These are phyloP conservation scores for Alliaria petiolata DNA, from an alignment of 345 rosid genomes.

Conservation along the genomic window DNA sequence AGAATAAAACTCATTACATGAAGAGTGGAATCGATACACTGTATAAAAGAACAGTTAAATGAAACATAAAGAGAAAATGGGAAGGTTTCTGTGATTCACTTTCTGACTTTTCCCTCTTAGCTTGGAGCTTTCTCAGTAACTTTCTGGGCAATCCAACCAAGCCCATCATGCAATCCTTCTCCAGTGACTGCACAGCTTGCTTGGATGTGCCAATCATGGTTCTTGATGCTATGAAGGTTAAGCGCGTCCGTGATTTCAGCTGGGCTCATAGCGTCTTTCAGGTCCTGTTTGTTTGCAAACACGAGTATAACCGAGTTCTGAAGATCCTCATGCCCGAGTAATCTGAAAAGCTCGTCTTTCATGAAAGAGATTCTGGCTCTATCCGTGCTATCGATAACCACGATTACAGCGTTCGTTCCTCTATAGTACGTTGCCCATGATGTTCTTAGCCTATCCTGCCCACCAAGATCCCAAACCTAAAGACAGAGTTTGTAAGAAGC, in stretches of 20 bases:
- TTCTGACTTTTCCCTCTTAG: conserved; percentile 8
- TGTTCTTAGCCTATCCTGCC: conserved; percentile 84
- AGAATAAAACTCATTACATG: background rate
- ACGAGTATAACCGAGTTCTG: conserved; percentile 71
- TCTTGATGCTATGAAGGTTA: conserved; percentile 85
- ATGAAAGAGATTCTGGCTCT: conserved; percentile 74
- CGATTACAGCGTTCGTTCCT: conserved; percentile 84
- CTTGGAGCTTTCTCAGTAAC: conserved; percentile 71
- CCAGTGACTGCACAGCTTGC: conserved; percentile 87
- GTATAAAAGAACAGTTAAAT: background rate
- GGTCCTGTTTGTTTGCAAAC: conserved; percentile 89
- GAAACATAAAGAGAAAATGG: background rate
- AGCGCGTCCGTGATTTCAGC: conserved; percentile 83
- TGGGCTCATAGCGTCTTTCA: conserved; percentile 89
- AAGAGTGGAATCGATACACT: background rate
- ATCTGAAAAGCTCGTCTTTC: conserved; percentile 76
- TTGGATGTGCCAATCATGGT: conserved; percentile 96
- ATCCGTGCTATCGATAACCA: conserved; percentile 86
- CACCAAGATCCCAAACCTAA: conserved; percentile 95
- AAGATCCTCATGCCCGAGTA: conserved; percentile 74
- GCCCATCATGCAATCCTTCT: conserved; percentile 81
- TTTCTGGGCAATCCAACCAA: conserved; percentile 86
- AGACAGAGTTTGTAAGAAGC: background rate
- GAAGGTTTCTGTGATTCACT: background rate
- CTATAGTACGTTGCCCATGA: conserved; percentile 97